phyloP scores from a whole-genome alignment of 306 rosid species.

The Rosa lucieae region DNA sequence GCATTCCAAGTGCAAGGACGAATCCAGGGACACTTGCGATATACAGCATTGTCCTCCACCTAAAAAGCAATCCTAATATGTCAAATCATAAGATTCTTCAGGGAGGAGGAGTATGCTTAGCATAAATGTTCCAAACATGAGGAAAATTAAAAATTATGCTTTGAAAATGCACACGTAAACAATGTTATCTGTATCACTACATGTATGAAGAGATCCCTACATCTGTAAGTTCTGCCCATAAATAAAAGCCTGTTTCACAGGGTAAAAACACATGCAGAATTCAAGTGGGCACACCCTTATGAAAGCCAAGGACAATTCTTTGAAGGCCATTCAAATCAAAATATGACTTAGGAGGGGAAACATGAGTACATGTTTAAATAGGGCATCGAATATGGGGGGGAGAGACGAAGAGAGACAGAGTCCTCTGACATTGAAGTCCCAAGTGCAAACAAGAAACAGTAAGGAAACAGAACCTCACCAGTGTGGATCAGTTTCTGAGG shows the following conservation, averaged over 20 bases:
- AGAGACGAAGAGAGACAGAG: background rate
- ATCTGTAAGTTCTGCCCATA: background rate
- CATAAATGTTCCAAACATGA: conserved; percentile 4
- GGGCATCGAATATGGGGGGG: background rate
- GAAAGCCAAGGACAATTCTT: background rate
- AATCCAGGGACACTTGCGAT: conserved; percentile 80
- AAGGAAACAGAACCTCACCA: conserved; percentile 52
- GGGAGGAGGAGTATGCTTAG: background rate
- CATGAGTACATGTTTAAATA: background rate
- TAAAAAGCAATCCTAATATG: conserved; percentile 30
- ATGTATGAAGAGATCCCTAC: background rate
- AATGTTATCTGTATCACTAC: background rate
- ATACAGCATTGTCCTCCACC: conserved; percentile 94
- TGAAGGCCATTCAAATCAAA: background rate
- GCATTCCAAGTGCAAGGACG: conserved; percentile 74
- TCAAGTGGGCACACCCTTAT: background rate
- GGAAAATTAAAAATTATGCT: background rate
- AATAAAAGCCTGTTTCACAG: no score
- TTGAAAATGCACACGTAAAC: background rate
- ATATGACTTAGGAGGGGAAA: background rate
- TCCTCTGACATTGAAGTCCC: background rate
- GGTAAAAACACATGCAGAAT: no score
- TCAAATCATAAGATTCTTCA: background rate
- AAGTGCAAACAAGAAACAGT: conserved; percentile 14
- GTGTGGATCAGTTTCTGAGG: conserved; percentile 72